phyloP scores from a whole-genome alignment of 148 eudicot genomes.

The Polygonum aviculare region DNA sequence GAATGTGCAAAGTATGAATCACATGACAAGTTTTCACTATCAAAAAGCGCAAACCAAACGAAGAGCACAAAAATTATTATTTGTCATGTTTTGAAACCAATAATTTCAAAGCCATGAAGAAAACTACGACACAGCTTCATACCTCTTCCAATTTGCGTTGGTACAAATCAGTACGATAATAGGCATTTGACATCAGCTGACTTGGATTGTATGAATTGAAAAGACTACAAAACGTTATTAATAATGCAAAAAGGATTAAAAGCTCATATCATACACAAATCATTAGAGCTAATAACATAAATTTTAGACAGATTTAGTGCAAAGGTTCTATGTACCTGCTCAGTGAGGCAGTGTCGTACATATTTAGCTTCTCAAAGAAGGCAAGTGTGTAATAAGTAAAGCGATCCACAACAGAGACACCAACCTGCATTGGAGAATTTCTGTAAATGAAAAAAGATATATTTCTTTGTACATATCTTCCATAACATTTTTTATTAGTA shows the following conservation, averaged over 20 bases:
- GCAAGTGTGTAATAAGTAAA: conserved; percentile 95
- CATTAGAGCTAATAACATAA: too few species aligned
- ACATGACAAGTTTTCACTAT: background rate
- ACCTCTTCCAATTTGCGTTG: conserved; percentile 69
- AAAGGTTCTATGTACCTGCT: conserved; percentile 48
- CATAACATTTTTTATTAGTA: background rate
- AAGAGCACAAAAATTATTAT: background rate
- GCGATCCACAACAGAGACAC: conserved; percentile 98
- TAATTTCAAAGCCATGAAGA: background rate
- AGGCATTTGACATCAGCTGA: conserved; percentile 82
- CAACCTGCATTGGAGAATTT: conserved; percentile 55
- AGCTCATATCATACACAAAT: background rate
- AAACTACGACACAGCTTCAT: conserved; percentile 21
- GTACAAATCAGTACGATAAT: conserved; percentile 83
- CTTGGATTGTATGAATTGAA: conserved; percentile 78
- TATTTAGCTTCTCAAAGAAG: conserved; percentile 91
- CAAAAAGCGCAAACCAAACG: background rate
- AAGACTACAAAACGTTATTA: conserved; percentile 47
- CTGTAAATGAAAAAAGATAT: background rate
- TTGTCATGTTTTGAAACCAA: background rate
- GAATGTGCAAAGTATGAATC: background rate
- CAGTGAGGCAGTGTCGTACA: conserved; percentile 85
- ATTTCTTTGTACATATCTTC: background rate
- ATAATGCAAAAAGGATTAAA: background rate
- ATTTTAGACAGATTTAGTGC: background rate